These are phyloP conservation scores for Marsdenia floribunda DNA, from an alignment of 257 asterid species.

Conservation along the genomic window DNA sequence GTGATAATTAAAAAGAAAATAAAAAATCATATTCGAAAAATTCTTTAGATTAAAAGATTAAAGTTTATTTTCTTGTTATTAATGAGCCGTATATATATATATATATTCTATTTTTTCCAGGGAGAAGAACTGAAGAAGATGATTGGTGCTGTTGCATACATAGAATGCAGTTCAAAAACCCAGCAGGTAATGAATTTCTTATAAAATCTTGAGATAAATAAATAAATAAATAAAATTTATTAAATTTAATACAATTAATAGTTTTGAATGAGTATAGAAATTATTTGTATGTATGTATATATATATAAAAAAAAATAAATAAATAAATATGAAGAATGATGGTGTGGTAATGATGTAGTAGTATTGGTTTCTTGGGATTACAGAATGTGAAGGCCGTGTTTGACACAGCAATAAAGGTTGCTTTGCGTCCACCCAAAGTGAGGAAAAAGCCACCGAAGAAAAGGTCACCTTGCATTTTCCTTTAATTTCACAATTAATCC, in stretches of 20 bases:
- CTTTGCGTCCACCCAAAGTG: constrained; percentile 67
- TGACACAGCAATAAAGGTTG: constrained; percentile 78
- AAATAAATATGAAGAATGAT: background rate
- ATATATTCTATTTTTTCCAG: constrained; percentile 20
- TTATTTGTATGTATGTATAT: no score
- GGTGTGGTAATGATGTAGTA: background rate
- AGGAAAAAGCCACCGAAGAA: constrained; percentile 55
- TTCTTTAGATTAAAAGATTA: no score
- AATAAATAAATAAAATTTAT: no score
- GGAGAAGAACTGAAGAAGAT: constrained; percentile 79
- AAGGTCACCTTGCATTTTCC: constrained; percentile 31
- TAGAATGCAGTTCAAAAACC: constrained; percentile 86
- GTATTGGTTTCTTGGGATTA: constrained; percentile 9
- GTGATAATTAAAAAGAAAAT: constrained; percentile 36
- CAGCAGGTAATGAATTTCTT: constrained; percentile 52
- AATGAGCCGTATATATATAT: background rate
- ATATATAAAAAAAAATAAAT: no score
- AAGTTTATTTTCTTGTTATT: background rate
- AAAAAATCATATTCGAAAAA: no score
- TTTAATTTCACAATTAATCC: background rate
- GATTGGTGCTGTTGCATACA: constrained; percentile 80
- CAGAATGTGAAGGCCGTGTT: constrained; percentile 83
- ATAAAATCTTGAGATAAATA: no score
- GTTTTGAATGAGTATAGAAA: no score
- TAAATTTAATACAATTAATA: no score